Conservation (phyloP, 2,329 filamentous ascomycete genomes). For the Emydomyces testavorans region DNA sequence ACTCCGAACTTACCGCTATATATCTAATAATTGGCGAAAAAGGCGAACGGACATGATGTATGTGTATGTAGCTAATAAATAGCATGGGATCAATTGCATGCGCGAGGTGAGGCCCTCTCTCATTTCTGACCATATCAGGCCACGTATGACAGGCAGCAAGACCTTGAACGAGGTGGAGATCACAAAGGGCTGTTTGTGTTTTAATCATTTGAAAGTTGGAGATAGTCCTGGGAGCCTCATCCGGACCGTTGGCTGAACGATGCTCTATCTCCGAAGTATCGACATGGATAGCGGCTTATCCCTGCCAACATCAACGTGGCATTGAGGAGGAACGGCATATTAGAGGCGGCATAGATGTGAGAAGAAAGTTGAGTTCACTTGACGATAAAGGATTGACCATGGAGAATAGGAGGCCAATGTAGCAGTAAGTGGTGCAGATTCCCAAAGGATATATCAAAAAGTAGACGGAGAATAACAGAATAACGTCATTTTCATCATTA, state of each 20-base stretch:
- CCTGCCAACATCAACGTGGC: conserved; percentile 4
- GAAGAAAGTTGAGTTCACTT: no score
- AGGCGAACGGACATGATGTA: no score
- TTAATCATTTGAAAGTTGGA: not conserved
- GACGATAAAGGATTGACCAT: not conserved
- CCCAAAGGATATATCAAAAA: not conserved
- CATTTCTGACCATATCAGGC: no score
- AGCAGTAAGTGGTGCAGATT: not conserved
- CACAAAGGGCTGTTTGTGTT: not conserved
- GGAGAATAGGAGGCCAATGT: not conserved
- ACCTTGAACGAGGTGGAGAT: not conserved
- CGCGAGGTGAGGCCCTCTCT: no score
- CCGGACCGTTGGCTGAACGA: not conserved
- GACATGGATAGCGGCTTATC: not conserved
- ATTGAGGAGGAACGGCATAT: not conserved
- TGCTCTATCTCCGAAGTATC: conserved; percentile 1
- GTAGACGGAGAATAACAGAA: not conserved
- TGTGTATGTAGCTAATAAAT: no score
- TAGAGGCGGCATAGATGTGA: not conserved
- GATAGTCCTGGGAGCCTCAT: not conserved
- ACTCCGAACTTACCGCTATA: no score
- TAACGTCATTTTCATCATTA: not conserved
- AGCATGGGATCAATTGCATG: no score
- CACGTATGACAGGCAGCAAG: not conserved
- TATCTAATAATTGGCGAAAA: no score